Base-by-base conservation (phyloP, 306 rosid genomes). In the Adenanthera pavonina region DNA sequence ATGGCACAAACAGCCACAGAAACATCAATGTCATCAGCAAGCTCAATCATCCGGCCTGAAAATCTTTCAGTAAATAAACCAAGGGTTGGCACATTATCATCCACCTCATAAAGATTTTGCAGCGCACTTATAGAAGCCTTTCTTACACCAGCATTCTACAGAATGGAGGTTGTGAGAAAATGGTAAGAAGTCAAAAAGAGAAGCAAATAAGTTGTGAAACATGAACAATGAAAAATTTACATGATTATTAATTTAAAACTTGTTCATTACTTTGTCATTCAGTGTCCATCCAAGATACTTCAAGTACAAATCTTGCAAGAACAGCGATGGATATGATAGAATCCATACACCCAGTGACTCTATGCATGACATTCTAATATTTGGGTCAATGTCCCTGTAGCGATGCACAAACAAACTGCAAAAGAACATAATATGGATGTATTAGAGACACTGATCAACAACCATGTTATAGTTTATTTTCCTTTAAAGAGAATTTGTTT, bases 321-420 rank as follows among this genome's bases (percentile, higher is more conserved):
- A 95, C 80, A 95, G 88, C 72, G 99, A 93, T 43, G 99, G 99
- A 64, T 95, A 93, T 56, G 97, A 93, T 80, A 93, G 88, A 89
- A 95, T 86, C 99, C 99, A 95, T 68, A 84, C 89, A 43, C 99
- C 99, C 79, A 95, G 77, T 51, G 99, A 89, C 87, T 95, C 95
- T 72, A 95, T 93, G 89, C 99, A 95, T 47, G 92, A 89, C 83
- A 86, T 93, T 82, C 99, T 87, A 80, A 95, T 95, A 85, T 88
- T 91, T 79, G 95, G 89, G 79, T 95, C 99, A 85, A 90, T 88
- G 84, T 95, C 99, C 81, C 99, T 89, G 87, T 93, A 95, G 33
- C 99, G 99, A 82, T 95, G 99, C 86, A 95, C 97, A 88, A 95
- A 95, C 84, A 95, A 93, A 92, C 99, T 95, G 85, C 89, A 88